These are phyloP conservation scores for Acmispon strigosus DNA, from an alignment of 306 rosid species.

Conservation along the genomic window DNA sequence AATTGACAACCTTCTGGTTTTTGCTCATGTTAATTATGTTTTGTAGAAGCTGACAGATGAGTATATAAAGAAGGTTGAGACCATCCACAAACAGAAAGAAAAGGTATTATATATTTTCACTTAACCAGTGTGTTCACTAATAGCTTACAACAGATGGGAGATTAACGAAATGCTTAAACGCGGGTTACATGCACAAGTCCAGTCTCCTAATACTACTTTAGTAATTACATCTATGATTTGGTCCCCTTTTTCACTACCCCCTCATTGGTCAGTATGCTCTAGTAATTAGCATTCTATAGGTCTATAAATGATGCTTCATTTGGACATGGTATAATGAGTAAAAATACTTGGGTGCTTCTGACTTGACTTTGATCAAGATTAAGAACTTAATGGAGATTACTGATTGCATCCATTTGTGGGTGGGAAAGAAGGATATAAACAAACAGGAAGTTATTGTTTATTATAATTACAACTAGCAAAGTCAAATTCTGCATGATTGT, in stretches of 20 bases:
- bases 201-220: background rate
- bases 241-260: background rate
- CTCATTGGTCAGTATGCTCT: background rate
- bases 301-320: background rate
- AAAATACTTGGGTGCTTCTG: background rate
- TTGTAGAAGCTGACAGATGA: conserved; percentile 82
- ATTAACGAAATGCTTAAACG: conserved; percentile 1
- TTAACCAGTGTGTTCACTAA: background rate
- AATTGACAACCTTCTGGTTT: background rate
- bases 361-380: background rate
- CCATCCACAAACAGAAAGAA: conserved; percentile 77
- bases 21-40: conserved; percentile 11
- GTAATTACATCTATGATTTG: background rate
- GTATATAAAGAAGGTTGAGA: conserved; percentile 80
- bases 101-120: conserved; percentile 42
- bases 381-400: background rate
- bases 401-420: background rate
- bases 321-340: background rate
- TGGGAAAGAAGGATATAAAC: background rate
- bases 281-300: background rate
- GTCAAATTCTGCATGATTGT: background rate
- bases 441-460: background rate
- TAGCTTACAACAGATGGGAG: background rate
- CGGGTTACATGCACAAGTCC: background rate
- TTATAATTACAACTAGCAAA: background rate